Percentiles rank a stretch among this genome's conserved stretches.
Conservation (phyloP, 2,329 filamentous ascomycete genomes). For the Coniella vitis region DNA sequence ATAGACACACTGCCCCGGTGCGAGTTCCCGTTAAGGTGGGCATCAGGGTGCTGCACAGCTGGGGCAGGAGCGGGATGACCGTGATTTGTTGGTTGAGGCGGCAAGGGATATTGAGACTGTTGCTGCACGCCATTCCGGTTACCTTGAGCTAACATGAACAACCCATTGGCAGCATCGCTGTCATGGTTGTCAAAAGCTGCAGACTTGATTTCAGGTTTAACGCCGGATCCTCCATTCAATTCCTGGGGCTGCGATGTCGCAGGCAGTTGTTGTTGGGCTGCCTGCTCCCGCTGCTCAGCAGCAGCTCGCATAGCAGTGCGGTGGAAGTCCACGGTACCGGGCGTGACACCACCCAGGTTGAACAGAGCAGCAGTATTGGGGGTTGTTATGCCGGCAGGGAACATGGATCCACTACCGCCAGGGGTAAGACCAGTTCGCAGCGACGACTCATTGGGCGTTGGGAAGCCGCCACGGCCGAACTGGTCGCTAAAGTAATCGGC, state of each 20-base stretch:
- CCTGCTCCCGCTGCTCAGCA: conserved; percentile 53
- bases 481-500: conserved; percentile 86
- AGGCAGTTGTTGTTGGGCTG: conserved; percentile 30
- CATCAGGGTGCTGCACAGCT: conserved; percentile 29
- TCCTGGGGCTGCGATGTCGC: conserved; percentile 51
- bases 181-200: conserved; percentile 83
- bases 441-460: conserved; percentile 94
- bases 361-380: conserved; percentile 81
- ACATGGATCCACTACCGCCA: conserved; percentile 94
- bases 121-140: conserved; percentile 45
- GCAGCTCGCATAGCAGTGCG: conserved; percentile 81
- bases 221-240: conserved; percentile 30
- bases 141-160: conserved; percentile 81
- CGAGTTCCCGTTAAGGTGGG: conserved; percentile 41
- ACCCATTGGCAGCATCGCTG: conserved; percentile 89
- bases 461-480: conserved; percentile 74
- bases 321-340: conserved; percentile 88
- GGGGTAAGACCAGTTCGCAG: conserved; percentile 86
- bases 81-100: conserved; percentile 39
- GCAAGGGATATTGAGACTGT: conserved; percentile 39
- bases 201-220: conserved; percentile 45
- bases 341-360: conserved; percentile 77
- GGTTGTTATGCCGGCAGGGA: conserved; percentile 68
- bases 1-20: conserved; percentile 37
- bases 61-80: conserved; percentile 41